Conservation (phyloP, 1,139 yeast species). For the Yamadazyma sp. region DNA sequence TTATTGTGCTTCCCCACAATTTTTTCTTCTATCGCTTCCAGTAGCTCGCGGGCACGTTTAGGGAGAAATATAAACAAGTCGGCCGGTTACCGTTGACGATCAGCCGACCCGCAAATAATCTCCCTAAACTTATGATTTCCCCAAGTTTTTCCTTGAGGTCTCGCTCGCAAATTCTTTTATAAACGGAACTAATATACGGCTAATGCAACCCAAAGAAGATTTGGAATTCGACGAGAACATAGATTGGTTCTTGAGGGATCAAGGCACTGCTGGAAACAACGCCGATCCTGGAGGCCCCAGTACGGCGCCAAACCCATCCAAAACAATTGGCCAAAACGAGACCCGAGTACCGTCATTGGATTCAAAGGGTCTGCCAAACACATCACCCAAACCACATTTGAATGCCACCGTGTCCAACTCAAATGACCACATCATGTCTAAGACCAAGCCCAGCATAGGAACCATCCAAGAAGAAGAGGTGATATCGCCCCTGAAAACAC, state of each 20-base stretch:
- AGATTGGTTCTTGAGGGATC: conserved; percentile 52
- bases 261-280: not conserved
- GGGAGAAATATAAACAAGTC: not conserved
- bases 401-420: conserved; percentile 35
- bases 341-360: not conserved
- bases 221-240: conserved; percentile 27
- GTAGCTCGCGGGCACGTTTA: too few relatives aligned
- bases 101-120: too few relatives aligned
- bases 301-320: too few relatives aligned
- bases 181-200: too few relatives aligned
- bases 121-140: too few relatives aligned
- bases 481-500: conserved; percentile 1
- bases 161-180: not conserved
- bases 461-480: conserved; percentile 33
- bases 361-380: not conserved
- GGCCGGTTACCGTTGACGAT: not conserved
- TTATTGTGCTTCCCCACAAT: too few relatives aligned
- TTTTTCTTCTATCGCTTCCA: too few relatives aligned
- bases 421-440: conserved; percentile 29
- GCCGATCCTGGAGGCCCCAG: too few relatives aligned
- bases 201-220: conserved; percentile 25
- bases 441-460: conserved; percentile 38
- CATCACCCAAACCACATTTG: conserved; percentile 21
- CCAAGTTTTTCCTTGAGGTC: too few relatives aligned
- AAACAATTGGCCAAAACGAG: not conserved